Evolutionary conservation across 495 filamentous ascomycete genomes (phyloP), one percentile per base, ranked within the genome.

Genomic region (Staphylotrichum longicolle): DNA sequence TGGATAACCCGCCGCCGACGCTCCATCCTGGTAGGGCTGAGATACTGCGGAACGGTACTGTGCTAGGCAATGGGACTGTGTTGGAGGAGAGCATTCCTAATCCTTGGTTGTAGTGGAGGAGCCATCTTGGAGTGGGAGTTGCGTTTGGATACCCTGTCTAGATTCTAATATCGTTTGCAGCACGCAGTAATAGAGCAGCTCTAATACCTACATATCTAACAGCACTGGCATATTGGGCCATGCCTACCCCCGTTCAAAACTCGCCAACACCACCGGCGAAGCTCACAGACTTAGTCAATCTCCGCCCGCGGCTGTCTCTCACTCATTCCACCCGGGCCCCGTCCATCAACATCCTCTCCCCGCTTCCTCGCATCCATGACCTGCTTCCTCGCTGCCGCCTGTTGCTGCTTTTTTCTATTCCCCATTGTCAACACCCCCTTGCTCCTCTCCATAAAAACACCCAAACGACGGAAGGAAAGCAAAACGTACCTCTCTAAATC

Each of bases 401-500:
- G 73, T 62, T 73, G 68, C 39, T 66, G 51, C 40, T 74, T 75
- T 51, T 73, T 75, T 12, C 71, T 73, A 35, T 52, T 51, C 20
- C 11, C 54, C 15, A 2, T 9, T 35, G 48, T 45, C 39, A 50
- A 35, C 56, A 50, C 47, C 14, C 27, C 51, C 15, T 42, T 32
- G 12, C 10, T 7, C 3, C 2, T 27, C 15, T 12, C 46, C n/a
- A 9, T 7, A 44, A 1, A 8, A 5, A 58, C 7, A 32, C 7
- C 12, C 20, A 51, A 42, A 41, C 30, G 3, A 54, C 0, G 14
- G 20, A 58, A 33, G 4, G 33, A 44, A 14, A 11, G 20, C 20
- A 39, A n/a, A 45, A 69, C 75, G 44, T 57, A 77, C 75, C 74
- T 70, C 54, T 77, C 74, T 40, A 78, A 49, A 59, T 74, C 76